These are phyloP conservation scores for Paracoccidioides brasiliensis DNA, from an alignment of 2,329 filamentous ascomycete genomes.

Conservation along the genomic window DNA sequence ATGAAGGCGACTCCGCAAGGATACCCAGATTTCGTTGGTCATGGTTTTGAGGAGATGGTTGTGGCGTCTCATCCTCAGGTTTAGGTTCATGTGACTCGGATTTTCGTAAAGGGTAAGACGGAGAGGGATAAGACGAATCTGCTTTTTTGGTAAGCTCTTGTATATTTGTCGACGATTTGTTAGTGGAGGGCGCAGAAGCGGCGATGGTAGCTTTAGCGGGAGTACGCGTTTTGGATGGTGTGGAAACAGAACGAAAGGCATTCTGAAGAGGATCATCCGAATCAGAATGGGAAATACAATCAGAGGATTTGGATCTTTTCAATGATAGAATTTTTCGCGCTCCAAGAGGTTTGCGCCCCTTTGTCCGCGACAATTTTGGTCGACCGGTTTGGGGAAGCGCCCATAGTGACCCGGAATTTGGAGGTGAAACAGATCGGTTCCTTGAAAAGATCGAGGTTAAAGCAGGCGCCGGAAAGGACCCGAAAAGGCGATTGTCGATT, in stretches of 20 bases:
- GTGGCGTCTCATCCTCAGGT: neutral
- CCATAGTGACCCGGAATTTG: conserved; percentile 27
- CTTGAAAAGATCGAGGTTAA: conserved; percentile 2
- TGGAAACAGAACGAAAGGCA: conserved; percentile 18
- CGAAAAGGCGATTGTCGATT: conserved; percentile 10
- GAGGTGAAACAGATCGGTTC: conserved; percentile 21
- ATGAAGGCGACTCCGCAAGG: neutral
- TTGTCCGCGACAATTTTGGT: conserved; percentile 14
- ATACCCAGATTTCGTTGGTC: neutral
- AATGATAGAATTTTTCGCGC: conserved; percentile 11
- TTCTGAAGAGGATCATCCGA: conserved; percentile 33
- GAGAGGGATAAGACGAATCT: neutral
- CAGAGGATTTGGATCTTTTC: conserved; percentile 10
- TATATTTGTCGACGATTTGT: neutral
- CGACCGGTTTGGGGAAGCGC: conserved; percentile 17
- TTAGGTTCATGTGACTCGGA: neutral
- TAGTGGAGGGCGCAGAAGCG: neutral
- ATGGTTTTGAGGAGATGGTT: neutral
- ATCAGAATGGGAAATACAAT: conserved; percentile 17
- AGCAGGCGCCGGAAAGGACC: neutral
- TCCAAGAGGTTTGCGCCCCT: neutral
- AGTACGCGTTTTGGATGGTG: neutral
- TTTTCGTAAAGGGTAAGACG: too few species aligned
- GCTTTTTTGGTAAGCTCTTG: neutral
- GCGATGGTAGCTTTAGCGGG: neutral